Evolutionary conservation across 1,284 basidiomycete species (phyloP).

Genomic region (Vanrija sp.): DNA sequence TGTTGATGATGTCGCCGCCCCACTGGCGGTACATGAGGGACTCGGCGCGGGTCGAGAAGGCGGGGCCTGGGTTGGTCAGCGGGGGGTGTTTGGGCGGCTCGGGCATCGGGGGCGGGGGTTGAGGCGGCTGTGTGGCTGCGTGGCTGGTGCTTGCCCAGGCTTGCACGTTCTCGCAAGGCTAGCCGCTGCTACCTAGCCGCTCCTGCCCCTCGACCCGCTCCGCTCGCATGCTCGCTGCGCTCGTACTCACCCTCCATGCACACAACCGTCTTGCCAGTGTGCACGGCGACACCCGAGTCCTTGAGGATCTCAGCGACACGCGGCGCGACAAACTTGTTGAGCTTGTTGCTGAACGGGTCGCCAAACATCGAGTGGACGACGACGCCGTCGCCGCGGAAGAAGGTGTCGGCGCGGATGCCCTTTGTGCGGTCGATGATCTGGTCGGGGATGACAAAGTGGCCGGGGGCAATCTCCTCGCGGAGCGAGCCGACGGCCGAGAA

Average conservation of each 20-base stretch:
- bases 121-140: no score
- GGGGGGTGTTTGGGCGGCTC: neutral
- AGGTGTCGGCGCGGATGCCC: constrained; percentile 76
- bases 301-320: constrained; percentile 62
- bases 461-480: constrained; percentile 86
- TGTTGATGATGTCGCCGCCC: constrained; percentile 91
- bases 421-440: constrained; percentile 98
- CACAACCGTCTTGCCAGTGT: constrained; percentile 78
- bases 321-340: constrained; percentile 66
- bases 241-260: constrained; percentile 94
- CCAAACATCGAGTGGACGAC: constrained; percentile 94
- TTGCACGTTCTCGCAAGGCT: neutral
- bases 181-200: neutral
- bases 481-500: constrained; percentile 97
- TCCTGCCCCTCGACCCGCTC: neutral
- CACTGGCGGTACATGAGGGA: constrained; percentile 87
- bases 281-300: constrained; percentile 59
- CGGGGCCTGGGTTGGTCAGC: constrained; percentile 31
- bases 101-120: neutral
- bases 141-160: neutral
- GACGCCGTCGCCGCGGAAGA: constrained; percentile 75
- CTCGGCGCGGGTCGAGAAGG: constrained; percentile 79
- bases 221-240: constrained; percentile 6
- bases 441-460: constrained; percentile 80
- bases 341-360: constrained; percentile 71